Evolutionary conservation across 306 rosid species (phyloP).

Genomic region (Mimosa bimucronata): DNA sequence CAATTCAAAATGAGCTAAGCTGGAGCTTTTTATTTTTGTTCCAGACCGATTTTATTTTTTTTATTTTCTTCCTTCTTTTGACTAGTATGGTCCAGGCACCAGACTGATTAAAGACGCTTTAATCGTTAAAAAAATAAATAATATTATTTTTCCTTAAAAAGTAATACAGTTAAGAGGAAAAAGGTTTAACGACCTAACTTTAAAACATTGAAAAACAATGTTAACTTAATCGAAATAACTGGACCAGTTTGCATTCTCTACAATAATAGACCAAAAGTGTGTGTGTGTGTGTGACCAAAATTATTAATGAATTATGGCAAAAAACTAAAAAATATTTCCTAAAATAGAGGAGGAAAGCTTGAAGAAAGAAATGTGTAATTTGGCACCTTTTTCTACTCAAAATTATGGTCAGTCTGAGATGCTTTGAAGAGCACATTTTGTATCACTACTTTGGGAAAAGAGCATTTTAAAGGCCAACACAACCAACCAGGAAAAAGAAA

Average conservation of each 20-base stretch:
- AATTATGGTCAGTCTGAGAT: not conserved
- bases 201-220: not conserved
- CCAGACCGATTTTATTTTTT: not conserved
- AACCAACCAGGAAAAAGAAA: not conserved
- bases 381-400: not conserved
- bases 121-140: not conserved
- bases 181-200: not conserved
- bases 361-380: not conserved
- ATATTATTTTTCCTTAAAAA: not conserved
- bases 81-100: not conserved
- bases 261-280: not conserved
- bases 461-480: constrained; percentile 29
- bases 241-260: not conserved
- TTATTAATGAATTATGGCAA: not conserved
- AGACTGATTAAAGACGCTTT: not conserved
- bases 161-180: not conserved
- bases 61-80: not conserved
- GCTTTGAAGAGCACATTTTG: constrained; percentile 27
- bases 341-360: not conserved
- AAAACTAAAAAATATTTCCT: not conserved
- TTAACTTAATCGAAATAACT: too few relatives aligned
- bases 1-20: not conserved
- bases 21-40: not conserved
- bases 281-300: not conserved
- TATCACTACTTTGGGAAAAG: constrained; percentile 34